Evolutionary conservation across 192 early-diverging fungal genomes (phyloP).

Genomic region (Backusella westeae): DNA sequence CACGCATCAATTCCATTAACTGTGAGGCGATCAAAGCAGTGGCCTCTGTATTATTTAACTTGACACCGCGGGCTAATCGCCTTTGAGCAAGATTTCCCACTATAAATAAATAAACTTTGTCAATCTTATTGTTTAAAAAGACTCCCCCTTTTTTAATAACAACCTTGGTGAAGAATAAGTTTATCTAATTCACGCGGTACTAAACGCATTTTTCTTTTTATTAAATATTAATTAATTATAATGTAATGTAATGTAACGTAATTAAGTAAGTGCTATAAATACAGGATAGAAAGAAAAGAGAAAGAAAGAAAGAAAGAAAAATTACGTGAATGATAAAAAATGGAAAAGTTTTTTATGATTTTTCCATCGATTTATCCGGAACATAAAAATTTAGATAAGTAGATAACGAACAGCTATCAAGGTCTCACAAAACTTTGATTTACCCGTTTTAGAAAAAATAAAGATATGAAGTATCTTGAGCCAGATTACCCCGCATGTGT

Average conservation of each 20-base stretch:
- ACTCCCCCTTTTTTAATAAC: not conserved
- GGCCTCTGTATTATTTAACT: conserved; percentile 84
- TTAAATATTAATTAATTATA: not conserved
- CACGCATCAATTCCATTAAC: conserved; percentile 86
- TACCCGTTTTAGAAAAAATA: not conserved
- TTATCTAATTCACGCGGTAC: conserved; percentile 94
- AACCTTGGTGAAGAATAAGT: conserved; percentile 76
- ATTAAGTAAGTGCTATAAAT: not conserved
- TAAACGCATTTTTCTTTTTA: conserved; percentile 57
- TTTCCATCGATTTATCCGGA: not conserved
- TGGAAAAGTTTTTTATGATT: not conserved
- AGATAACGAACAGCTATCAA: conserved; percentile 8
- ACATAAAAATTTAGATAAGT: not conserved
- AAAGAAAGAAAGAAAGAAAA: not conserved
- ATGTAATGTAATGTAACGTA: not conserved
- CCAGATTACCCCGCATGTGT: not conserved
- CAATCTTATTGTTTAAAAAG: not conserved
- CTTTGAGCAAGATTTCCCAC: conserved; percentile 88
- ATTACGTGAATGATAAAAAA: not conserved
- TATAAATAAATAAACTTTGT: conserved; percentile 1
- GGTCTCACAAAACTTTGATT: conserved; percentile 4
- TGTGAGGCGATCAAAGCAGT: conserved; percentile 88
- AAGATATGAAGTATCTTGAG: not conserved
- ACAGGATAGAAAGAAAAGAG: not conserved
- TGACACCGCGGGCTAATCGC: conserved; percentile 83